phyloP scores from a whole-genome alignment of 2,329 filamentous ascomycete species.

The Aspergillus aculeatus region DNA sequence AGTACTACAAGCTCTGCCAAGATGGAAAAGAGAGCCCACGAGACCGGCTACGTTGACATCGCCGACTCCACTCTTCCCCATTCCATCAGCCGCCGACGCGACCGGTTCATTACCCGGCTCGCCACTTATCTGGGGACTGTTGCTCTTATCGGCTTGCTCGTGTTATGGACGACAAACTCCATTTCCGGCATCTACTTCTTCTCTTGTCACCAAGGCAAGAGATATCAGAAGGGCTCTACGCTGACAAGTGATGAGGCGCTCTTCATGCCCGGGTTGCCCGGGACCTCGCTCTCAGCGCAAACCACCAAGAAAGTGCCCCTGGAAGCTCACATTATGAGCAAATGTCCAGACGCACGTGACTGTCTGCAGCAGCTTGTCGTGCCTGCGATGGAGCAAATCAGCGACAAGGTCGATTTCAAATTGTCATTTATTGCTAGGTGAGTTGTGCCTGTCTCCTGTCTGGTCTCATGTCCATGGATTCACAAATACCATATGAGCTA shows the following conservation, averaged over 20 bases:
- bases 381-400: constrained; percentile 78
- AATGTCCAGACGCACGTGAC: constrained; percentile 87
- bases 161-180: constrained; percentile 10
- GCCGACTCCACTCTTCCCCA: constrained; percentile 5
- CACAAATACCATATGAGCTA: constrained; percentile 1
- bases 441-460: not conserved
- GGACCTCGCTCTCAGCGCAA: not conserved
- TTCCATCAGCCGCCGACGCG: constrained; percentile 8
- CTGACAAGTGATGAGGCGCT: not conserved
- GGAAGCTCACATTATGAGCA: constrained; percentile 95
- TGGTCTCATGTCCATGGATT: not conserved
- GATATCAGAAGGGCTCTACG: not conserved
- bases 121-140: constrained; percentile 13
- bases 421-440: constrained; percentile 85
- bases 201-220: constrained; percentile 8
- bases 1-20: not conserved
- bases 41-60: constrained; percentile 5
- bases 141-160: constrained; percentile 12
- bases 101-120: constrained; percentile 10
- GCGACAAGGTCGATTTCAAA: constrained; percentile 84
- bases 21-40: constrained; percentile 16
- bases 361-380: constrained; percentile 79
- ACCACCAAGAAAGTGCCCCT: constrained; percentile 60
- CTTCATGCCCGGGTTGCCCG: not conserved
- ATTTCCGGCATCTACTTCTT: constrained; percentile 6